Conservation (phyloP, 371 early-diverging fungal species). For the Mortierella sp. region DNA sequence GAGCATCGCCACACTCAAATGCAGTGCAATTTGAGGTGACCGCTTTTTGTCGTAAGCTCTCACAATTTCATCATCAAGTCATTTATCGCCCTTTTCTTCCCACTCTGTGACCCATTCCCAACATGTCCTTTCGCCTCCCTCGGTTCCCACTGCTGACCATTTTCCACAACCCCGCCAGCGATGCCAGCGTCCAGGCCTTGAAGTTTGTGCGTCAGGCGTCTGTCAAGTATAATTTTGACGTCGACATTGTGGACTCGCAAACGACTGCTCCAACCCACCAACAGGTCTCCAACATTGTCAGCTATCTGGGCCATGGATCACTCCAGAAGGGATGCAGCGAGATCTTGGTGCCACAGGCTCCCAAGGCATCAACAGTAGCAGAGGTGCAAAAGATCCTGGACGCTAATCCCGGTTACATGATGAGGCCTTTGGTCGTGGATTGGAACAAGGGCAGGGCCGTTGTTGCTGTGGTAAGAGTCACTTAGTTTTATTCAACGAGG, state of each 20-base stretch:
- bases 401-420: slow-evolving; percentile 35
- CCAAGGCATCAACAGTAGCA: slow-evolving; percentile 36
- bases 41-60: background rate
- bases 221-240: slow-evolving; percentile 37
- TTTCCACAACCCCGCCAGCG: slow-evolving; percentile 55
- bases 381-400: slow-evolving; percentile 50
- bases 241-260: slow-evolving; percentile 55
- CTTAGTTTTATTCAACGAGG: background rate
- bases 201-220: slow-evolving; percentile 52
- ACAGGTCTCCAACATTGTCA: slow-evolving; percentile 44
- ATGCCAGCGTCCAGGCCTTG: slow-evolving; percentile 49
- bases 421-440: slow-evolving; percentile 35
- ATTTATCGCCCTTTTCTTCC: background rate
- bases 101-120: background rate
- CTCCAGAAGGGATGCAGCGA: slow-evolving; percentile 16
- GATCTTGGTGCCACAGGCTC: slow-evolving; percentile 24
- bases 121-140: slow-evolving; percentile 62
- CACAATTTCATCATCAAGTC: background rate
- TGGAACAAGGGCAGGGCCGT: slow-evolving; percentile 54
- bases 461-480: slow-evolving; percentile 29
- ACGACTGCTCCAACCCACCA: slow-evolving; percentile 36
- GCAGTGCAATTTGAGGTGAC: background rate
- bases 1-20: no score
- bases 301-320: slow-evolving; percentile 35
- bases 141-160: slow-evolving; percentile 58